phyloP scores from a whole-genome alignment of 2,329 filamentous ascomycete species.

The Pseudogymnoascus sp. region DNA sequence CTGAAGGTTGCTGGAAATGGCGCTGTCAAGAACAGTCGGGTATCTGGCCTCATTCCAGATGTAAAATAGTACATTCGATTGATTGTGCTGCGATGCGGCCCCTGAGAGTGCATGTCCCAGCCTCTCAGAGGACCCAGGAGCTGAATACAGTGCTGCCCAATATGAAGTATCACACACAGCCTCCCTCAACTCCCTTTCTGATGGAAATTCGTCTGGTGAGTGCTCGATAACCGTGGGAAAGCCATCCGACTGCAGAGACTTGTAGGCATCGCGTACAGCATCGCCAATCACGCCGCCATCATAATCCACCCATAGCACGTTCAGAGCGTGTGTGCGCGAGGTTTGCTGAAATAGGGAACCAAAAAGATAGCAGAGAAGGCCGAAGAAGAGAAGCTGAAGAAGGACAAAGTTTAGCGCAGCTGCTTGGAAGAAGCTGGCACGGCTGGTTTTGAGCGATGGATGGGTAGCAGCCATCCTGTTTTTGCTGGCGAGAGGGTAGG shows the following conservation, averaged over 20 bases:
- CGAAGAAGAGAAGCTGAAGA: conserved; percentile 22
- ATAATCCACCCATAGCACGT: conserved; percentile 57
- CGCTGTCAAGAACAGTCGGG: background rate
- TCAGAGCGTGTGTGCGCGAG: conserved; percentile 35
- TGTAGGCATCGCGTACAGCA: conserved; percentile 30
- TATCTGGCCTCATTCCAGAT: conserved; percentile 9
- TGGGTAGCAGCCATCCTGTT: conserved; percentile 15
- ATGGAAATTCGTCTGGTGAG: conserved; percentile 23
- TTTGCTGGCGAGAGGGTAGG: conserved; percentile 12
- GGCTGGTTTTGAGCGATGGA: background rate
- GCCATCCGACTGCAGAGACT: conserved; percentile 24
- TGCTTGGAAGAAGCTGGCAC: conserved; percentile 17
- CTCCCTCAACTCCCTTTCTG: conserved; percentile 24
- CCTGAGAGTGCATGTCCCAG: background rate
- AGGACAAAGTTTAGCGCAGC: conserved; percentile 19
- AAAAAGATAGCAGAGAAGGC: conserved; percentile 29
- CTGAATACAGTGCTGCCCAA: background rate
- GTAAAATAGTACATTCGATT: background rate
- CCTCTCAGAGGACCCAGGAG: background rate
- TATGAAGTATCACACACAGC: conserved; percentile 22
- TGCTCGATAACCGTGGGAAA: conserved; percentile 31
- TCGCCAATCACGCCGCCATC: conserved; percentile 43
- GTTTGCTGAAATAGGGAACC: conserved; percentile 27
- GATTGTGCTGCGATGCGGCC: background rate
- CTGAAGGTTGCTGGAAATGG: background rate